Base-by-base conservation (phyloP, 371 early-diverging fungal species). In the Mucor racemosus region DNA sequence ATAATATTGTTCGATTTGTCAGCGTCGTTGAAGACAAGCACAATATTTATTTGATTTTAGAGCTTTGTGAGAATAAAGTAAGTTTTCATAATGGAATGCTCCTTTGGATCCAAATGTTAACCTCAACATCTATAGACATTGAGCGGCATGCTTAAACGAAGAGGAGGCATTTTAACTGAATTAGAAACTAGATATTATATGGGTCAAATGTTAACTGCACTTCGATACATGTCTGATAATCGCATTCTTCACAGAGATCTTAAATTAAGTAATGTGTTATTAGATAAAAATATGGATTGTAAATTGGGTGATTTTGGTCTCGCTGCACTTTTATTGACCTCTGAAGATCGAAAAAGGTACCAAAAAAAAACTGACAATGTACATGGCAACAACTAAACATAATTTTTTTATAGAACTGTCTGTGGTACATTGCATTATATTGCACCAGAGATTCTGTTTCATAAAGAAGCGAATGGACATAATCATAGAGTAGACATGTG, bases 301-400 rank as follows among this genome's bases (percentile, higher is more conserved):
- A 98, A 98, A 76, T 86, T 99, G 39, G 98, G 97, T 0, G 99
- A 99, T 79, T 99, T 99, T 88, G 99, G 99, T 0, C 75, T 99
- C 31, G 93, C 97, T 13, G 96, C 99, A 4, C 67, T 91, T 15
- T 72, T 97, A 11, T 73, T 85, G 53, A 79, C 83, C 56, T 88
- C 86, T 13, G 84, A 86, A 14, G 97, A 97, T 56, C 84, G 99
- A 34, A 97, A 96, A 86, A 93, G 85, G 94, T 96, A 91, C 55
- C 50, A 9, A 6, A n/a, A 17, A 44, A 44, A 44, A 5, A 17
- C 7, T 9, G 10, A 17, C 10, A 11, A 38, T 7, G 11, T 38
- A 11, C 0, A 38, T 38, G 38, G 38, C 38, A 40, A 8, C 17
- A 44, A 44, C 17, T 39, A 4, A 56, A 41, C 5, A 7, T 59